These are phyloP conservation scores for Wickerhamiella musiphila DNA, from an alignment of 805 yeast genomes.

Conservation along the genomic window DNA sequence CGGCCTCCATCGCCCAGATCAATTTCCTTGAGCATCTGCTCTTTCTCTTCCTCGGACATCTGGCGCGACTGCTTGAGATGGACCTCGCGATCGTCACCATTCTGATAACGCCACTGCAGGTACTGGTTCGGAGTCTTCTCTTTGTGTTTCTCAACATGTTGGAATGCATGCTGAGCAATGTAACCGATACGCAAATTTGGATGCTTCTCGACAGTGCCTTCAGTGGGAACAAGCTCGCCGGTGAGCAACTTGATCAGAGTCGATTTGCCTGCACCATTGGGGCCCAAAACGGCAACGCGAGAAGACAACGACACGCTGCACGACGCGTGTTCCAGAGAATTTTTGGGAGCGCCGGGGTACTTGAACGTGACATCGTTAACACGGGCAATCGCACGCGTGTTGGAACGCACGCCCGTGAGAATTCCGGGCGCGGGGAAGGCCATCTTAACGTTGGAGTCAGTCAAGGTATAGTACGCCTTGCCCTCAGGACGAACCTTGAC, in stretches of 20 bases:
- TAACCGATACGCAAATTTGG: slow-evolving; percentile 96
- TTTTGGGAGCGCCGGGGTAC: slow-evolving; percentile 96
- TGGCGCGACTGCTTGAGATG: slow-evolving; percentile 83
- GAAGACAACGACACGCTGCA: slow-evolving; percentile 99
- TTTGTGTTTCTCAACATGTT: slow-evolving; percentile 92
- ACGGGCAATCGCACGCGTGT: slow-evolving; percentile 99
- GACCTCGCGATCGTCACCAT: slow-evolving; percentile 97
- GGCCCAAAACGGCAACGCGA: slow-evolving; percentile 99
- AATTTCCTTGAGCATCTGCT: slow-evolving; percentile 56
- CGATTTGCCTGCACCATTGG: slow-evolving; percentile 99
- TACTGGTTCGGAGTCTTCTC: slow-evolving; percentile 97
- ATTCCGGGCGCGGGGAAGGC: slow-evolving; percentile 99
- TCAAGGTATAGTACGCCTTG: slow-evolving; percentile 94
- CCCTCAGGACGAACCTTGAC: slow-evolving; percentile 98
- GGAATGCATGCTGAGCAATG: slow-evolving; percentile 96
- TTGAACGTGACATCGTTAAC: slow-evolving; percentile 96
- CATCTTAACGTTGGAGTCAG: slow-evolving; percentile 95
- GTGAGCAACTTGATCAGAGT: slow-evolving; percentile 97
- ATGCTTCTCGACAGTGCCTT: slow-evolving; percentile 90
- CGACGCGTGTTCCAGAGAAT: slow-evolving; percentile 77
- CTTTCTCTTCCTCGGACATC: slow-evolving; percentile 61
- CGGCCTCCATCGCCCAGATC: slow-evolving; percentile 80
- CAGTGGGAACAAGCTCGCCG: slow-evolving; percentile 82
- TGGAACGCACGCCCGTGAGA: slow-evolving; percentile 99
- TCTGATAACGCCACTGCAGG: slow-evolving; percentile 93